Base-by-base conservation (phyloP, 306 rosid genomes). In the Mucuna pruriens region DNA sequence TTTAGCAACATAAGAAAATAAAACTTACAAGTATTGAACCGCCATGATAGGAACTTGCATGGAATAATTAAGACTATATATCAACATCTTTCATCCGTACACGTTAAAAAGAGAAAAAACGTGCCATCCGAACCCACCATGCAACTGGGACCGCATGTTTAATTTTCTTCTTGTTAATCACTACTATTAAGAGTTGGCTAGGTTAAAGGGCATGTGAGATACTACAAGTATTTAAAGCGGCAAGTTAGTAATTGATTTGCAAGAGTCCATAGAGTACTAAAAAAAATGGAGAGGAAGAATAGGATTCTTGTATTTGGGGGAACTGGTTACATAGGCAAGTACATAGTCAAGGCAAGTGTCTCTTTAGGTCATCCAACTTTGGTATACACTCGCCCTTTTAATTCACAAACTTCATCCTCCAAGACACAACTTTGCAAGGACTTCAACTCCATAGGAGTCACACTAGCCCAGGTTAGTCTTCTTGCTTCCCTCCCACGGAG, bases 251-350 rank as follows among this genome's bases (percentile, higher is more conserved):
- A 19, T 54, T 5, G 13, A 20, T 20, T 7, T 2, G 29, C 15
- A 54, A 51, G 58, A n/a, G 9, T n/a, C n/a, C 7, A 17, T 1
- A 54, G 13, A 54, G 6, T 0, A 54, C 49, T 2, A 13, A 15
- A 46, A 15, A 46, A n/a, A 0, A 49, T 49, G 57, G 57, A n/a
- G 57, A 15, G 17, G 19, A 49, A 49, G 68, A 76, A 79, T 45
- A 87, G 62, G 26, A 79, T 87, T 26, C 48, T 85, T 11, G 55
- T 82, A 15, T 75, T 87, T 71, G 90, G 90, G 8, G 90, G 88
- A 87, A 85, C 81, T 11, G 88, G 90, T 4, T 87, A 87, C 78
- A 45, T 87, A 4, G 90, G 90, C 7, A 75, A 76, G 20, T 51
- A 85, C 10, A 75, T 87, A 46, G 88, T 85, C 76, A 82, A 76